phyloP scores from a whole-genome alignment of 345 rosid species.

The Cochlearia excelsa region DNA sequence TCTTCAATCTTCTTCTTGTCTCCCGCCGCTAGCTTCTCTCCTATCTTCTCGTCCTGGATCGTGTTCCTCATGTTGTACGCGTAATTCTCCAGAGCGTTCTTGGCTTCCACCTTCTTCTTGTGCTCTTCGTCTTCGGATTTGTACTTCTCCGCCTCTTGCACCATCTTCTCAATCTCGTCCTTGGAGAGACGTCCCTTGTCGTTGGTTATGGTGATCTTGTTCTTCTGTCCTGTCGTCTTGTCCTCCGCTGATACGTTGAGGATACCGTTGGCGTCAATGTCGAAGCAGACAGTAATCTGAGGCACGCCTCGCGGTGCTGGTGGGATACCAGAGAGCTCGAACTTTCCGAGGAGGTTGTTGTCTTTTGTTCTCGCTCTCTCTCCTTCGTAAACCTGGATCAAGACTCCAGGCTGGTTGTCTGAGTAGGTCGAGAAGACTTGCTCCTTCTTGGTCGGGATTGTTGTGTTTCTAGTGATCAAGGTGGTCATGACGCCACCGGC shows the following conservation, averaged over 20 bases:
- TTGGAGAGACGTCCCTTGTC: constrained; percentile 42
- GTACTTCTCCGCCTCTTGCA: constrained; percentile 43
- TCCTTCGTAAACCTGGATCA: constrained; percentile 45
- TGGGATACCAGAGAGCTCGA: constrained; percentile 35
- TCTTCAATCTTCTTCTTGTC: constrained; percentile 38
- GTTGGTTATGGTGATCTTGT: constrained; percentile 41
- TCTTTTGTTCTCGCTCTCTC: constrained; percentile 44
- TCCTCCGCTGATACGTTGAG: constrained; percentile 40
- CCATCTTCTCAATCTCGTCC: constrained; percentile 42
- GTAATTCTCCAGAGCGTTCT: constrained; percentile 14
- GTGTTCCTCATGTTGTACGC: constrained; percentile 42
- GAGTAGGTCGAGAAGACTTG: constrained; percentile 26
- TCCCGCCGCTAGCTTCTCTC: constrained; percentile 22
- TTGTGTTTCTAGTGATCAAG: constrained; percentile 40
- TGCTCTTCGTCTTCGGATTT: constrained; percentile 41
- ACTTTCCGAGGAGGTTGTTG: constrained; percentile 28
- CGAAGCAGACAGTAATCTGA: too few relatives aligned
- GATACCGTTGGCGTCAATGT: constrained; percentile 32
- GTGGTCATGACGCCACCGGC: constrained; percentile 37
- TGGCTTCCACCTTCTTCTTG: constrained; percentile 46
- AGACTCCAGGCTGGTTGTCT: constrained; percentile 39
- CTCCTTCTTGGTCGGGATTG: constrained; percentile 35
- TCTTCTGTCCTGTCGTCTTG: constrained; percentile 41
- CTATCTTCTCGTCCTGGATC: constrained; percentile 37
- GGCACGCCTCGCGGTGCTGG: constrained; percentile 41